Percentiles rank a stretch among this genome's conserved stretches.
These are phyloP conservation scores for Lentinula edodes DNA, from an alignment of 768 basidiomycete genomes.

Conservation along the genomic window DNA sequence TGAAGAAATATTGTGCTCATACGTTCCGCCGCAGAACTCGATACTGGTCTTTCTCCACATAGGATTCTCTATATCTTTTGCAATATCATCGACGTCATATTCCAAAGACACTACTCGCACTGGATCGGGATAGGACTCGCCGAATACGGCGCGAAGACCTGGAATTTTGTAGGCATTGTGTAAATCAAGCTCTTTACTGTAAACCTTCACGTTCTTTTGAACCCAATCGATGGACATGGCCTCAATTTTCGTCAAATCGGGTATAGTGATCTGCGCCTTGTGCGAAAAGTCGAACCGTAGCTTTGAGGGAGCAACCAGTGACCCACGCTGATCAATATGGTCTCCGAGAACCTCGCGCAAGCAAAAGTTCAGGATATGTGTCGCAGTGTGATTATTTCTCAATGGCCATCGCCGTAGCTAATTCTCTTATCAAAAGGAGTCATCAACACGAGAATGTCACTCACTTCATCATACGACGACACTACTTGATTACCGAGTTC, in stretches of 20 bases:
- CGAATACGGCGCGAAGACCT: slow-evolving; percentile 95
- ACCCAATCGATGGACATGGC: slow-evolving; percentile 85
- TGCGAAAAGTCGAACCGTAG: slow-evolving; percentile 99
- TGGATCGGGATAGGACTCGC: slow-evolving; percentile 96
- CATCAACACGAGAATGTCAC: slow-evolving; percentile 3
- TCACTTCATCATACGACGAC: slow-evolving; percentile 88
- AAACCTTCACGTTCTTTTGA: slow-evolving; percentile 82
- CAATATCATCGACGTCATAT: slow-evolving; percentile 81
- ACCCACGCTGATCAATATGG: slow-evolving; percentile 97
- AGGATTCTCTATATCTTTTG: slow-evolving; percentile 78
- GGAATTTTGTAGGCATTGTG: slow-evolving; percentile 78
- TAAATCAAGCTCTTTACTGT: slow-evolving; percentile 79
- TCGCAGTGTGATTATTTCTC: slow-evolving; percentile 97
- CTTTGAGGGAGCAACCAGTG: slow-evolving; percentile 92
- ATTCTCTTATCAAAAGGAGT: not conserved
- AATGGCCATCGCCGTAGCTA: slow-evolving; percentile 92
- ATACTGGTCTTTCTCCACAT: slow-evolving; percentile 90
- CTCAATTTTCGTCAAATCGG: slow-evolving; percentile 83
- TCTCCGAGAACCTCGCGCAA: slow-evolving; percentile 94
- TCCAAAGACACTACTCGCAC: slow-evolving; percentile 93
- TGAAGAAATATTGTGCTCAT: slow-evolving; percentile 26
- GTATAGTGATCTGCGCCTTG: slow-evolving; percentile 74
- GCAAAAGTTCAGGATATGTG: slow-evolving; percentile 93
- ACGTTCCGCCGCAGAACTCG: slow-evolving; percentile 99
- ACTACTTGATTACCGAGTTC: slow-evolving; percentile 77